Percentiles rank a stretch among this genome's conserved stretches.
Conservation (phyloP, 2,329 filamentous ascomycete genomes). For the Knufia fluminis region DNA sequence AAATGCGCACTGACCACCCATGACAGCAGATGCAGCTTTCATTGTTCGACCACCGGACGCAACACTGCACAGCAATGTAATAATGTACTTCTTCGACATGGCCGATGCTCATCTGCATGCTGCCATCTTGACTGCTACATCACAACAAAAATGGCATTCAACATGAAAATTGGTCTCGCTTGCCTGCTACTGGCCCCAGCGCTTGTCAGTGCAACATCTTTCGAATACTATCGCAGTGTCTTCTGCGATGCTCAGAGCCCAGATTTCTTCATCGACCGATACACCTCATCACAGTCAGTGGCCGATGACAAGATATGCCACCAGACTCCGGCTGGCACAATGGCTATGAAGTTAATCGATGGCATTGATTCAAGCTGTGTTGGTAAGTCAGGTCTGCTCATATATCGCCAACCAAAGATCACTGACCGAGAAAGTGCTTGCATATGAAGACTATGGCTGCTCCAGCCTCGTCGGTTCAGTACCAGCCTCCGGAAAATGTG, state of each 20-base stretch:
- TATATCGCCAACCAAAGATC: not conserved
- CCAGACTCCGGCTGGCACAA: constrained; percentile 12
- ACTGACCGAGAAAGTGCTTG: constrained; percentile 1
- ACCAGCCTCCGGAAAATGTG: constrained; percentile 5
- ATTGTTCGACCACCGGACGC: constrained; percentile 1
- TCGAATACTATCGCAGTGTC: constrained; percentile 12
- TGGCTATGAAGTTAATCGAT: constrained; percentile 13
- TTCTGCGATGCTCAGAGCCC: constrained; percentile 17
- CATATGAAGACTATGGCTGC: constrained; percentile 6
- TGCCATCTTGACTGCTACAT: not conserved
- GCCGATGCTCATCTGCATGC: not conserved
- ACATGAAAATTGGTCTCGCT: not conserved
- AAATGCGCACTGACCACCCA: not conserved
- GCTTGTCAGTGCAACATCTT: constrained; percentile 10
- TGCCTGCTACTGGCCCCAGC: not conserved
- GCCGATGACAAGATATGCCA: constrained; percentile 13
- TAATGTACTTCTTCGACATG: not conserved
- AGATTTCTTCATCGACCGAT: constrained; percentile 9
- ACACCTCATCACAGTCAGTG: constrained; percentile 8
- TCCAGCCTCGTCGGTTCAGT: constrained; percentile 2
- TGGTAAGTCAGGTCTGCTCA: constrained; percentile 9
- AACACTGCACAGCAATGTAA: not conserved
- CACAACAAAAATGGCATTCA: constrained; percentile 2
- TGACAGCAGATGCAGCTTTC: not conserved
- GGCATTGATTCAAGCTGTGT: constrained; percentile 13